phyloP scores from a whole-genome alignment of 352 stramenopile genomes.

The Phytopythium sindhum region DNA sequence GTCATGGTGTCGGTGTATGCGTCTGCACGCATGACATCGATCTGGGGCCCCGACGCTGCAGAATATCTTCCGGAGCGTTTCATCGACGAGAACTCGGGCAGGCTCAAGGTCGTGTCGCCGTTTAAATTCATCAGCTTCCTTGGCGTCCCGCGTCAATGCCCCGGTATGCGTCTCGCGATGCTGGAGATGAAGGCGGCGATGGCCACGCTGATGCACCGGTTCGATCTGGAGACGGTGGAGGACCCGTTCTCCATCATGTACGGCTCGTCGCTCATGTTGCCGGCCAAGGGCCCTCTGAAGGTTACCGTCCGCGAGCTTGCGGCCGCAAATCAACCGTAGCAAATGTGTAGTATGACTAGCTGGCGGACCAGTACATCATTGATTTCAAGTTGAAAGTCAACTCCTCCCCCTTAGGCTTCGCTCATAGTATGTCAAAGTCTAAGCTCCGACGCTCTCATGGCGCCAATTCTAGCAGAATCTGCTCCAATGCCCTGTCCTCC shows the following conservation, averaged over 20 bases:
- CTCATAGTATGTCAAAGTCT: too few relatives aligned
- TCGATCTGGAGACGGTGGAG: constrained; percentile 41
- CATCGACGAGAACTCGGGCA: constrained; percentile 31
- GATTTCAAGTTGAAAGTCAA: too few relatives aligned
- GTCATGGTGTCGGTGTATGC: background rate
- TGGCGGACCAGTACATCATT: too few relatives aligned
- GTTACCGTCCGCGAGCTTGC: background rate
- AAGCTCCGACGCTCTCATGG: background rate
- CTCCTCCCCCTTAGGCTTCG: too few relatives aligned
- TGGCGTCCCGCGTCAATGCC: constrained; percentile 45
- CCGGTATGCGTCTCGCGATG: constrained; percentile 60
- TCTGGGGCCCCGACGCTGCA: constrained; percentile 49
- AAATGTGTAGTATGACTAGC: too few relatives aligned
- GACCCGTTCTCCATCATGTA: constrained; percentile 43
- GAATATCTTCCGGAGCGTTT: constrained; percentile 51
- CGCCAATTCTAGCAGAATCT: too few relatives aligned
- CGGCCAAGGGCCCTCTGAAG: constrained; percentile 23
- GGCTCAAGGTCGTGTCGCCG: constrained; percentile 33
- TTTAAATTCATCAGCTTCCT: constrained; percentile 63
- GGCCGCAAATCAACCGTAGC: background rate
- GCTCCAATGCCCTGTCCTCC: too few relatives aligned
- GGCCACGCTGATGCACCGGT: constrained; percentile 43
- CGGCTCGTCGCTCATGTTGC: constrained; percentile 25
- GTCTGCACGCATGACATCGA: constrained; percentile 3
- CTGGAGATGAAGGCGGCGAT: constrained; percentile 67